These are phyloP conservation scores for Fraxinus anomala DNA, from an alignment of 257 asterid genomes.

Conservation along the genomic window DNA sequence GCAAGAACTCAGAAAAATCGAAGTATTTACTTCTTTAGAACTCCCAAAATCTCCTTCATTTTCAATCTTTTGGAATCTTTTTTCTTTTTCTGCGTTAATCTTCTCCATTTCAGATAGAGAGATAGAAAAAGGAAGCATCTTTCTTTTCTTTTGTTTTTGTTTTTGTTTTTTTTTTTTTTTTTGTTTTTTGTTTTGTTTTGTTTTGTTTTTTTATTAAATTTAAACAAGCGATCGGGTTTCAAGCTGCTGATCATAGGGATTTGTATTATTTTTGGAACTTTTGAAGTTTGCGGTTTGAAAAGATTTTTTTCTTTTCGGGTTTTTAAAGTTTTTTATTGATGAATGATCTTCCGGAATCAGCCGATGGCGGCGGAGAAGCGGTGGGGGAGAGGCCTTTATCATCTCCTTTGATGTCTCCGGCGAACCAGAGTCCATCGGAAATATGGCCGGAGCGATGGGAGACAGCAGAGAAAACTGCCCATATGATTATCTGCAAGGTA, in stretches of 20 bases:
- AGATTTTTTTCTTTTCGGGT: background rate
- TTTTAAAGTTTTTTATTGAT: background rate
- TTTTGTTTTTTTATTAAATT: background rate
- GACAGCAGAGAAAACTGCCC: slow-evolving; percentile 22
- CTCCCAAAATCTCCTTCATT: background rate
- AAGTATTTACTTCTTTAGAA: background rate
- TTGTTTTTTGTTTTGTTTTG: too few species aligned
- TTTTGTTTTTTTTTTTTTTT: too few species aligned
- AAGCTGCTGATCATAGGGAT: background rate
- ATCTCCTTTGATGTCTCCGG: background rate
- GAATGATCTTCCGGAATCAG: background rate
- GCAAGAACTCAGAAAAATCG: background rate
- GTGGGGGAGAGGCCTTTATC: slow-evolving; percentile 22
- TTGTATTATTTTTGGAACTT: background rate
- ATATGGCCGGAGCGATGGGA: slow-evolving; percentile 29
- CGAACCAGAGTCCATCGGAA: slow-evolving; percentile 4
- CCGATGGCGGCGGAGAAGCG: slow-evolving; percentile 9
- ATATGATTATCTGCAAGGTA: slow-evolving; percentile 25
- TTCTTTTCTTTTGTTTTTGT: background rate
- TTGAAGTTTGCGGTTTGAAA: background rate
- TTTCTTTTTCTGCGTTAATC: background rate
- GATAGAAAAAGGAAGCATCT: background rate
- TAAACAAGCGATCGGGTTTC: background rate
- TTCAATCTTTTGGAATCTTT: background rate
- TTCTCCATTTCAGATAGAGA: background rate